A percentile compares a stretch with the other conserved stretches of the same genome.
phyloP scores from a whole-genome alignment of 208 protist species.

The Leishmania martiniquensis region DNA sequence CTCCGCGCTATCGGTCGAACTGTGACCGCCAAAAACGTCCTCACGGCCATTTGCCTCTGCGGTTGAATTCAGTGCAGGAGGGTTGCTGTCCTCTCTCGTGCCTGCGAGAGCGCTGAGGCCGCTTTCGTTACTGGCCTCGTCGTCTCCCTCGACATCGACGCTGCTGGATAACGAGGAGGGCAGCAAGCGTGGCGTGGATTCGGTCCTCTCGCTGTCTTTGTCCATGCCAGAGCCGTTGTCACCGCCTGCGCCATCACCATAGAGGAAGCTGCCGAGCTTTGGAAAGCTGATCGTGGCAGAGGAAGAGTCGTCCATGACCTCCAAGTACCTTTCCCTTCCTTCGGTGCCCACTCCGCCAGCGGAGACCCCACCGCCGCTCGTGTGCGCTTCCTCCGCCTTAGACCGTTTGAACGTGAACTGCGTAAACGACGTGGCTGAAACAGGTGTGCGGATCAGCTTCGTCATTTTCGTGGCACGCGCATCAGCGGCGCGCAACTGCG shows the following conservation, averaged over 20 bases:
- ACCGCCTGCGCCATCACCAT: slow-evolving; percentile 13
- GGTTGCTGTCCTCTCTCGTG: not conserved
- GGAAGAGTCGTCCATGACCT: not conserved
- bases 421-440: slow-evolving; percentile 76
- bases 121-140: not conserved
- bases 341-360: not conserved
- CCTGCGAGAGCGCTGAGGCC: not conserved
- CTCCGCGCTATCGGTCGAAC: not conserved
- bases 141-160: not conserved
- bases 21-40: not conserved
- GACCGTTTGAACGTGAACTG: slow-evolving; percentile 54
- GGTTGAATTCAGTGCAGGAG: not conserved
- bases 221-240: slow-evolving; percentile 5
- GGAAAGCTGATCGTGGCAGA: slow-evolving; percentile 35
- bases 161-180: slow-evolving; percentile 3
- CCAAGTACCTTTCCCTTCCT: not conserved
- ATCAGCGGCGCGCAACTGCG: slow-evolving; percentile 38
- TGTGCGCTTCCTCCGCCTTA: not conserved
- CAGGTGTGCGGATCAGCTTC: slow-evolving; percentile 47
- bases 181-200: slow-evolving; percentile 6
- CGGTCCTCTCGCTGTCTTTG: not conserved
- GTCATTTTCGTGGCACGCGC: slow-evolving; percentile 34
- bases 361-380: not conserved
- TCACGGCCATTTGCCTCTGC: not conserved
- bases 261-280: slow-evolving; percentile 49